These are phyloP conservation scores for Aspergillus nanangensis DNA, from an alignment of 495 filamentous ascomycete genomes.

Conservation along the genomic window DNA sequence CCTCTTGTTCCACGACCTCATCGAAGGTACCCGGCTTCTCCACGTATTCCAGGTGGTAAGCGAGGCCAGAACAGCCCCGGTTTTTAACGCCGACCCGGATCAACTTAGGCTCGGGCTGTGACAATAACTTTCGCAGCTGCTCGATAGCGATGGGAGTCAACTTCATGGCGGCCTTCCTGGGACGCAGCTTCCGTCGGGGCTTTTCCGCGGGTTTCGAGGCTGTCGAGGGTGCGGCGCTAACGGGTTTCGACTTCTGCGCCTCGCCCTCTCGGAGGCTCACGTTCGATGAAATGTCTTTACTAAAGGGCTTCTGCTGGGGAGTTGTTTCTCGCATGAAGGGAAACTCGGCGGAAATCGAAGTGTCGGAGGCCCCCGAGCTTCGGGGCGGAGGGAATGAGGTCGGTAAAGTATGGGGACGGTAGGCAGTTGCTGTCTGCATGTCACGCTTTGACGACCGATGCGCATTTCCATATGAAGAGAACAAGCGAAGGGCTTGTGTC, in stretches of 20 bases:
- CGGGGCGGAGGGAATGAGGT: conserved; percentile 62
- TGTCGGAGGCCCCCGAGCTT: conserved; percentile 60
- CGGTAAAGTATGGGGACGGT: conserved; percentile 69
- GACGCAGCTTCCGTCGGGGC: conserved; percentile 62
- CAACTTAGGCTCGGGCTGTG: conserved; percentile 80
- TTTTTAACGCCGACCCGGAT: conserved; percentile 95
- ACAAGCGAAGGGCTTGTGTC: conserved; percentile 54
- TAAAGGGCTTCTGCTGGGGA: conserved; percentile 16
- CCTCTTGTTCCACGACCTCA: conserved; percentile 91
- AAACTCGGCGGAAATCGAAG: conserved; percentile 59
- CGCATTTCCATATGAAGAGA: conserved; percentile 56
- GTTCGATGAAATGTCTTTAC: conserved; percentile 15
- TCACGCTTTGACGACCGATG: conserved; percentile 58
- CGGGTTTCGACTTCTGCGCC: conserved; percentile 55
- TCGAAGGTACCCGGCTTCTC: conserved; percentile 85
- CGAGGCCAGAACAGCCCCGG: conserved; percentile 88
- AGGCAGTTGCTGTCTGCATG: conserved; percentile 69
- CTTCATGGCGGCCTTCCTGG: conserved; percentile 88
- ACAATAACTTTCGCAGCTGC: conserved; percentile 68
- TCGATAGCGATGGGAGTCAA: conserved; percentile 72
- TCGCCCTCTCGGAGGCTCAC: conserved; percentile 55
- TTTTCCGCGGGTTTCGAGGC: conserved; percentile 35
- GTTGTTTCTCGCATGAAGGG: conserved; percentile 17
- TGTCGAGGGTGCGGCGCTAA: conserved; percentile 27
- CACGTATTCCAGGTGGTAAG: conserved; percentile 95